Percentiles rank a stretch among this genome's conserved stretches.
Evolutionary conservation across 257 asterid species (phyloP).

Genomic region (Solanum lignicaule): DNA sequence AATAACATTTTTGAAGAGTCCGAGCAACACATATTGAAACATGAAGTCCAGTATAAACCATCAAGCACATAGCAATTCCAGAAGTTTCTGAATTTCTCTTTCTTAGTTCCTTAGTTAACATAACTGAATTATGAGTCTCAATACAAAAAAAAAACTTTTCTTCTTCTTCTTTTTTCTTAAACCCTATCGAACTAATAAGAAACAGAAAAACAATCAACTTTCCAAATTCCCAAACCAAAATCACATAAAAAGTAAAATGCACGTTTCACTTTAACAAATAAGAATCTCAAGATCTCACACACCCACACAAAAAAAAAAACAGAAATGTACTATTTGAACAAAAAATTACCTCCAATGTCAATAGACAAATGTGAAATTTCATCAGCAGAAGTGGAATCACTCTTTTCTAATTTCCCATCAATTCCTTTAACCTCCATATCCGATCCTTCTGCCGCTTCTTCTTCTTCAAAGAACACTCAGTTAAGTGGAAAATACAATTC

Average conservation of each 20-base stretch:
- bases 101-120: not conserved
- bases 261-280: not conserved
- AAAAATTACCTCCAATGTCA: constrained; percentile 72
- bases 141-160: not conserved
- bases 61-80: not conserved
- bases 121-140: not conserved
- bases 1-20: not conserved
- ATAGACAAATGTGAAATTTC: constrained; percentile 64
- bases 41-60: not conserved
- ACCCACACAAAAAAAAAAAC: not conserved
- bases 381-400: constrained; percentile 10
- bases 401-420: not conserved
- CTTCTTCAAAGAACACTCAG: not conserved
- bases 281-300: not conserved
- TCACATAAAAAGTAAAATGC: not conserved
- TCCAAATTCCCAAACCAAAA: not conserved
- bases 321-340: not conserved
- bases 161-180: not conserved
- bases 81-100: not conserved
- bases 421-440: not conserved
- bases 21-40: not conserved
- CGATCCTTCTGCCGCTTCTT: not conserved
- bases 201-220: not conserved
- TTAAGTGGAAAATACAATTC: not conserved
- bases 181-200: not conserved